Evolutionary conservation across 2,329 filamentous ascomycete species (phyloP).

Genomic region (Fusarium nygamai): DNA sequence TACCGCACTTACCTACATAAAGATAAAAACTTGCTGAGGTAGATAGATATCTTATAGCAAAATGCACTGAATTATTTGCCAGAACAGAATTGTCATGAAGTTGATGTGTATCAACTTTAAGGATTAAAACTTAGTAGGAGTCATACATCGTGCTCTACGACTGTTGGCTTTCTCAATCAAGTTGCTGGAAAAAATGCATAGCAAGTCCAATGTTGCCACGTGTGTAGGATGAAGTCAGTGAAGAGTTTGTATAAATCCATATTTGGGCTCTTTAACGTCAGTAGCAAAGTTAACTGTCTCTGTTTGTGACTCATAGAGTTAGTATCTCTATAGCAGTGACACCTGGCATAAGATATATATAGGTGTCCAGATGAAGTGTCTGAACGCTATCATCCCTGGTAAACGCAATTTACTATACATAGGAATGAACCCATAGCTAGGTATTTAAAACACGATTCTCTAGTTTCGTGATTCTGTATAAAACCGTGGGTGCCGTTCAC

Average conservation of each 20-base stretch:
- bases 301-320: not conserved
- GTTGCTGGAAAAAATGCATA: not conserved
- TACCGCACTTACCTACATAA: not conserved
- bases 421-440: not conserved
- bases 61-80: not conserved
- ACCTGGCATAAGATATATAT: not conserved
- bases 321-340: not conserved
- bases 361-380: not conserved
- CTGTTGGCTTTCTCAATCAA: not conserved
- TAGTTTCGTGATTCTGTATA: not conserved
- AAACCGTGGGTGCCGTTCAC: not conserved
- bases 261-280: not conserved
- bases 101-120: not conserved
- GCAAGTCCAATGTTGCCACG: constrained; percentile 11
- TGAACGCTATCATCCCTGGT: not conserved
- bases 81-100: not conserved
- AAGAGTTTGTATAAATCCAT: not conserved
- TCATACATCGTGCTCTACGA: not conserved
- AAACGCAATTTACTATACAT: not conserved
- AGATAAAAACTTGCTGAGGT: not conserved
- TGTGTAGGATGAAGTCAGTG: not conserved
- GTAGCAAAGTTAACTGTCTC: not conserved
- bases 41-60: not conserved
- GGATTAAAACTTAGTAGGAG: not conserved
- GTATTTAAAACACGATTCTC: not conserved